These are phyloP conservation scores for Coprinellus aureogranulatus DNA, from an alignment of 768 basidiomycete genomes.

Conservation along the genomic window DNA sequence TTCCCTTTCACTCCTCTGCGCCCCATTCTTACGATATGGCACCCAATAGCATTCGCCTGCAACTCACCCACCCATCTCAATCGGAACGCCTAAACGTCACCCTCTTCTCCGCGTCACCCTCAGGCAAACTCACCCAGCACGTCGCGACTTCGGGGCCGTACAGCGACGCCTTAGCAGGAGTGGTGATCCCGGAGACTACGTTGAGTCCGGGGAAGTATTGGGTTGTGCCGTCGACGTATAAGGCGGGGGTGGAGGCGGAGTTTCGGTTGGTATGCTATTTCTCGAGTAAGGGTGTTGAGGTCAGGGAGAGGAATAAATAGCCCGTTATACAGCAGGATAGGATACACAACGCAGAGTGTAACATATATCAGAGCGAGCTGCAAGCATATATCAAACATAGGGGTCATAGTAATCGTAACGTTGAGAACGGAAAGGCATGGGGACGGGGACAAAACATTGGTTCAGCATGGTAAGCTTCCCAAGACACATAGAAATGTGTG, in stretches of 20 bases:
- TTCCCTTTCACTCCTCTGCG: conserved; percentile 51
- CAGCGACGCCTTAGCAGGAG: conserved; percentile 71
- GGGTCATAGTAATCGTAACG: too few relatives aligned
- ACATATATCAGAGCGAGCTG: too few relatives aligned
- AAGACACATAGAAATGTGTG: too few relatives aligned
- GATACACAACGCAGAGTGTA: too few relatives aligned
- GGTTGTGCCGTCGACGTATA: conserved; percentile 71
- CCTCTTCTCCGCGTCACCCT: conserved; percentile 40
- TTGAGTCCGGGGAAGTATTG: conserved; percentile 66
- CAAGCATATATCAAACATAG: too few relatives aligned
- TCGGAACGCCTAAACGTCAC: conserved; percentile 59
- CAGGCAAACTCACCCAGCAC: conserved; percentile 25
- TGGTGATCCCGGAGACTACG: conserved; percentile 51
- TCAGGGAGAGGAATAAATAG: conserved; percentile 9
- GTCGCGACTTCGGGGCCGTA: conserved; percentile 78
- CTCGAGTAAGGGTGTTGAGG: conserved; percentile 29
- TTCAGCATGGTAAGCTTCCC: too few relatives aligned
- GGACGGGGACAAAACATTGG: too few relatives aligned
- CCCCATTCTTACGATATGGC: background rate
- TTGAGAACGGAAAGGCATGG: too few relatives aligned
- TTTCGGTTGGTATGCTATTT: conserved; percentile 67
- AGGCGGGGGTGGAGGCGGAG: conserved; percentile 49
- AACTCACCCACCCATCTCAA: conserved; percentile 43
- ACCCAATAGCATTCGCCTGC: conserved; percentile 61
- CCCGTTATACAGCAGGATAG: too few relatives aligned